These are phyloP conservation scores for Daedaleopsis nitida DNA, from an alignment of 768 basidiomycete species.

Conservation along the genomic window DNA sequence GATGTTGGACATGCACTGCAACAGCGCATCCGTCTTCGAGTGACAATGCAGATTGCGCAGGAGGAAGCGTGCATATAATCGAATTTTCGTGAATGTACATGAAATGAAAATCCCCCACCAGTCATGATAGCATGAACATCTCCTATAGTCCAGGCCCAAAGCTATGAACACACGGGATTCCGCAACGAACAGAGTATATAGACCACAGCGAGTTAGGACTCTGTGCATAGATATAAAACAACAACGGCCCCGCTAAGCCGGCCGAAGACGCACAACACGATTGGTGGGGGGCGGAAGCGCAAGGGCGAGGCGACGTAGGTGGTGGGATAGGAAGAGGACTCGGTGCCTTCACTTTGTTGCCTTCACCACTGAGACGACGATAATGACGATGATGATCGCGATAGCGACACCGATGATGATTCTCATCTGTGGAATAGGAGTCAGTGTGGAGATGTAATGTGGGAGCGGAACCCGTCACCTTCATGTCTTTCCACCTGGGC, in stretches of 20 bases:
- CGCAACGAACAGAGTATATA: constrained; percentile 11
- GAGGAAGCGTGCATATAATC: neutral
- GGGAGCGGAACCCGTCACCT: constrained; percentile 50
- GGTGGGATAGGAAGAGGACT: constrained; percentile 8
- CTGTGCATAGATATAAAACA: constrained; percentile 49
- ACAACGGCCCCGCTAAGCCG: constrained; percentile 25
- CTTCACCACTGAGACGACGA: constrained; percentile 93
- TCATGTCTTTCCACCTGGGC: constrained; percentile 95
- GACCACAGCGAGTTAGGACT: constrained; percentile 30
- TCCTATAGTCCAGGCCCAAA: constrained; percentile 2
- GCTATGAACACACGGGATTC: constrained; percentile 14
- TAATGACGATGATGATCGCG: constrained; percentile 89
- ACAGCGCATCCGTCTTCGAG: too few species aligned
- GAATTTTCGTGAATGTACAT: neutral
- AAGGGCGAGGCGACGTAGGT: constrained; percentile 3
- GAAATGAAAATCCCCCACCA: neutral
- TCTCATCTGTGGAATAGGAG: constrained; percentile 70
- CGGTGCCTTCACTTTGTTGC: constrained; percentile 56
- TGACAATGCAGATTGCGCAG: too few species aligned
- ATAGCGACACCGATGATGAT: constrained; percentile 93
- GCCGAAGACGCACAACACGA: constrained; percentile 19
- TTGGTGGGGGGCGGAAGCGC: constrained; percentile 18
- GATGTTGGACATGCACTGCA: too few species aligned
- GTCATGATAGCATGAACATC: neutral
- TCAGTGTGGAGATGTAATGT: constrained; percentile 5